Percentiles rank a stretch among this genome's conserved stretches.
phyloP scores from a whole-genome alignment of 352 stramenopile genomes.

The Phytophthora brassicae region DNA sequence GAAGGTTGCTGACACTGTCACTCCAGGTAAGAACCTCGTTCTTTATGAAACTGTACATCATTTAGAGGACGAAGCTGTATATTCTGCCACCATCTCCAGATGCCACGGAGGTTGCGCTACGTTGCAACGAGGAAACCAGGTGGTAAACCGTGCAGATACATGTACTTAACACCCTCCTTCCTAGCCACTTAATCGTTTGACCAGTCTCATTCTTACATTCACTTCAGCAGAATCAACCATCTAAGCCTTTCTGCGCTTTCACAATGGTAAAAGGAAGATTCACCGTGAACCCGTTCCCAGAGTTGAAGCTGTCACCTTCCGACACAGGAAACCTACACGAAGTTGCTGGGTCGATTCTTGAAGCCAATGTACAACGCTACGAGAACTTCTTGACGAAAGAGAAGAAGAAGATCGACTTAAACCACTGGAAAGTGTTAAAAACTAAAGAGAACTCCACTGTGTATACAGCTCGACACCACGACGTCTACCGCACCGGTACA shows the following conservation, averaged over 20 bases:
- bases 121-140: neutral
- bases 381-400: conserved; percentile 36
- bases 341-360: conserved; percentile 27
- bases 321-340: conserved; percentile 30
- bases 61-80: too few relatives aligned
- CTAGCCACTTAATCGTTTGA: neutral
- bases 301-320: conserved; percentile 16
- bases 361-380: conserved; percentile 27
- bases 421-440: conserved; percentile 38
- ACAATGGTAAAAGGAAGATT: conserved; percentile 35
- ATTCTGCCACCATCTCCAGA: too few relatives aligned
- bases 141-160: too few relatives aligned
- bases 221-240: conserved; percentile 2
- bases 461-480: conserved; percentile 32
- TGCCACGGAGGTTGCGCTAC: conserved; percentile 4
- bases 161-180: neutral
- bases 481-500: conserved; percentile 16
- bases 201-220: conserved; percentile 23
- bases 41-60: too few relatives aligned
- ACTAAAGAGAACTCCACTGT: conserved; percentile 33
- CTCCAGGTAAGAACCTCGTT: too few relatives aligned
- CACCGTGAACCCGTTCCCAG: conserved; percentile 35
- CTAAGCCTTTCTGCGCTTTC: neutral
- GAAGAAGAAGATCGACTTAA: conserved; percentile 29
- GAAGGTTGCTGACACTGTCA: too few relatives aligned